Base-by-base conservation (phyloP, 495 filamentous ascomycete species). In the Trichoderma virens region DNA sequence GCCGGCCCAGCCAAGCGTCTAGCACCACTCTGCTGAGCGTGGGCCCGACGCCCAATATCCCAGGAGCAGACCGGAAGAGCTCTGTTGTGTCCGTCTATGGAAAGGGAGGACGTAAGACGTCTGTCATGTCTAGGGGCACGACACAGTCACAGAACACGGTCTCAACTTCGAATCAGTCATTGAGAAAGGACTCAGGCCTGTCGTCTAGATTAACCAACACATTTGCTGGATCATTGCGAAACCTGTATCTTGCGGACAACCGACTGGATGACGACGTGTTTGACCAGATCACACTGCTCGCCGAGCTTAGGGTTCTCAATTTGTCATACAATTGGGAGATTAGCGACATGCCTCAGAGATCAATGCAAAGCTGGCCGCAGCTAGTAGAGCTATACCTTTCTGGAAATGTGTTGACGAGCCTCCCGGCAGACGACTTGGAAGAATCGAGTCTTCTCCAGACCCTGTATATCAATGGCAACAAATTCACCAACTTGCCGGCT, bases 381-480 rank as follows among this genome's bases (percentile, higher is more conserved):
- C 84, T 99, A 11, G 86, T 89, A 6, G 95, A 99, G 70, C 81
- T 99, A 7, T 98, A 97, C 69, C 81, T 99, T 23, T 98, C 94
- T 2, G 95, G 94, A 31, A 99, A 98, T 71, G 92, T 97, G 68
- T 77, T 99, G 54, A 92, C 90, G 1, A 91, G 86, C 23, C 79
- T 99, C 45, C 94, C 94, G 18, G 92, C 93, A 3, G 94, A 99
- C 73, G 94, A 98, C 70, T 80, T 99, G 39, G 94, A 97, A 75
- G 88, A 94, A 70, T 86, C 90, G 56, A 89, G 86, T 67, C 82
- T 89, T 25, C 80, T 99, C 23, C 93, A 95, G 70, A 85, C 94
- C 18, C 82, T 99, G 14, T 91, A 97, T 70, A 90, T 99, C 77
- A 99, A 99, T 73, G 86, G 86, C 64, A 99, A 99, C 75, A 92